Percentiles rank a stretch among this genome's conserved stretches.
These are phyloP conservation scores for Eucalyptus victrix DNA, from an alignment of 345 rosid species.

Conservation along the genomic window DNA sequence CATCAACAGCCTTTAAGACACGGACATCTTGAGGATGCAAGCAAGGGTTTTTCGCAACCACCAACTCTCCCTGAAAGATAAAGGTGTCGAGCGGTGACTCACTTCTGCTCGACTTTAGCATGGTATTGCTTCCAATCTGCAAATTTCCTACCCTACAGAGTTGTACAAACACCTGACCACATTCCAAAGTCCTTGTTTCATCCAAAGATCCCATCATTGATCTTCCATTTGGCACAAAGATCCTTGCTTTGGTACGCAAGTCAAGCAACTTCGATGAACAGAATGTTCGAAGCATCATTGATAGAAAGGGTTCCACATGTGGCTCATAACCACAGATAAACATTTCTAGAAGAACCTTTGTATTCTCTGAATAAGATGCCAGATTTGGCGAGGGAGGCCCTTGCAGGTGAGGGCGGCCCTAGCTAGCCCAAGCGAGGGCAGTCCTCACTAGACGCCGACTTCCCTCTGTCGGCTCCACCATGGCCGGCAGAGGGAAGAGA, in stretches of 20 bases:
- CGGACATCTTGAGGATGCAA: constrained; percentile 59
- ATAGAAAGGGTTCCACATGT: not conserved
- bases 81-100: not conserved
- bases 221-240: constrained; percentile 5
- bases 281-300: constrained; percentile 3
- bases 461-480: fast-evolving
- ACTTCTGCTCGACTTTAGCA: not conserved
- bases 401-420: too few species aligned
- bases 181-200: constrained; percentile 6
- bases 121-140: not conserved
- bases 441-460: fast-evolving
- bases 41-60: constrained; percentile 46
- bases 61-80: constrained; percentile 1
- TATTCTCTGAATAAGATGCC: not conserved
- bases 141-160: not conserved
- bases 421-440: fast-evolving
- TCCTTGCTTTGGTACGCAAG: not conserved
- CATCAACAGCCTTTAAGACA: constrained; percentile 32
- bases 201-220: constrained; percentile 11
- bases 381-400: too few species aligned
- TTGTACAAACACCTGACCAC: constrained; percentile 10
- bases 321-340: not conserved
- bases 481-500: too few species aligned
- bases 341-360: not conserved
- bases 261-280: not conserved